Conservation (phyloP, 768 basidiomycete genomes). For the Lentinula boryana region DNA sequence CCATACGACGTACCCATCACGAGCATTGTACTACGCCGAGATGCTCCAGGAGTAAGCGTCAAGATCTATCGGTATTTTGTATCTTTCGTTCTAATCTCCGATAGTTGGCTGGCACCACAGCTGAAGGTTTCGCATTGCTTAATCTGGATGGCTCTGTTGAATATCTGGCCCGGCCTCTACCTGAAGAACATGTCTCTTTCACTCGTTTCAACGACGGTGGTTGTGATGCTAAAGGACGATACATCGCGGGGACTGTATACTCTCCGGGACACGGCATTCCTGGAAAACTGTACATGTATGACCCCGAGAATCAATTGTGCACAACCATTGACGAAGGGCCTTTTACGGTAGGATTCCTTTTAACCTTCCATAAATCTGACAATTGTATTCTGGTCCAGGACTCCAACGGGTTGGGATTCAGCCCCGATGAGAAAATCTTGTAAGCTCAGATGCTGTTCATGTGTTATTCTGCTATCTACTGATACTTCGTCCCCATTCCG, state of each 20-base stretch:
- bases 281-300: constrained; percentile 55
- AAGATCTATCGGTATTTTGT: background rate
- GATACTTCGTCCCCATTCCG: background rate
- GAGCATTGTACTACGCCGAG: constrained; percentile 47
- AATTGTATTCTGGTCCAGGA: constrained; percentile 28
- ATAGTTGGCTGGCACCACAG: constrained; percentile 58
- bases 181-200: constrained; percentile 30
- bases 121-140: constrained; percentile 48
- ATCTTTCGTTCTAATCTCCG: background rate
- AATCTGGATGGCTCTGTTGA: constrained; percentile 33
- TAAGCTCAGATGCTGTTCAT: constrained; percentile 20
- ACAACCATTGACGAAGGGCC: constrained; percentile 54
- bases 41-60: constrained; percentile 36
- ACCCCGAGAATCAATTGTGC: constrained; percentile 42
- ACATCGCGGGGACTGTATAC: constrained; percentile 60
- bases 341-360: constrained; percentile 44
- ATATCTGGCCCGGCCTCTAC: constrained; percentile 49
- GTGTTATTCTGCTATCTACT: background rate
- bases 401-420: constrained; percentile 64
- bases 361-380: background rate
- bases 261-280: constrained; percentile 43
- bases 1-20: constrained; percentile 50
- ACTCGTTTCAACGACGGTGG: constrained; percentile 69
- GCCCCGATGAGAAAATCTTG: constrained; percentile 55
- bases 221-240: constrained; percentile 59